phyloP scores from a whole-genome alignment of 805 yeast species.

The Candida quercuum region DNA sequence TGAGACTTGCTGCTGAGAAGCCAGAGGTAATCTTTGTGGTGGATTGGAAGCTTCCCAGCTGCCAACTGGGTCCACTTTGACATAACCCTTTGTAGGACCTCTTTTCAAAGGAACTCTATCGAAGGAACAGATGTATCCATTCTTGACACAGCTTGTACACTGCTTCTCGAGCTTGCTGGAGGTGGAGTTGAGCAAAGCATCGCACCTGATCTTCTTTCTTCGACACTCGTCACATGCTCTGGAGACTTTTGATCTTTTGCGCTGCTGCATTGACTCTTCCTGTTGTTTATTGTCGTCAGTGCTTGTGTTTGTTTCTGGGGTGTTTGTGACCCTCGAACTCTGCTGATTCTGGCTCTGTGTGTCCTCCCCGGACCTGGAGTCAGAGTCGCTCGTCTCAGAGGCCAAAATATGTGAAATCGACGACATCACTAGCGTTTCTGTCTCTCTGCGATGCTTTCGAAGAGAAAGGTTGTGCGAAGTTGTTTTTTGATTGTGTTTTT shows the following conservation, averaged over 20 bases:
- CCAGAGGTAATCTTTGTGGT: not conserved
- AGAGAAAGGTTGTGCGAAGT: too few species aligned
- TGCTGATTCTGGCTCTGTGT: not conserved
- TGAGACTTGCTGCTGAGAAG: not conserved
- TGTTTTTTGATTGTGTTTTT: not conserved
- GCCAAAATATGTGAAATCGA: not conserved
- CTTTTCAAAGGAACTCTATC: constrained; percentile 69
- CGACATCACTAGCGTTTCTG: not conserved
- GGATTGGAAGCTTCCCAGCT: constrained; percentile 4
- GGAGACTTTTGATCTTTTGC: constrained; percentile 68
- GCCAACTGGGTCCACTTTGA: constrained; percentile 17
- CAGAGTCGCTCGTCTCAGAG: not conserved
- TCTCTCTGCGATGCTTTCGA: too few species aligned
- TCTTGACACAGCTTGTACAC: constrained; percentile 61
- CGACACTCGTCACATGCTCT: constrained; percentile 82
- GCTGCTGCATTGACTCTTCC: constrained; percentile 13
- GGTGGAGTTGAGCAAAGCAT: constrained; percentile 45
- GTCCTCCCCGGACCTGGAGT: not conserved
- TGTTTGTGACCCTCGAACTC: not conserved
- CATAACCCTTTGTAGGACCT: constrained; percentile 75
- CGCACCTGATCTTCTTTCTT: constrained; percentile 66
- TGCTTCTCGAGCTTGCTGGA: constrained; percentile 42
- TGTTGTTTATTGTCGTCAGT: constrained; percentile 3
- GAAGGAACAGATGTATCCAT: constrained; percentile 58
- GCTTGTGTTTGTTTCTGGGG: not conserved